Evolutionary conservation across 352 stramenopile species (phyloP).

Genomic region (Globisporangium apiculatum): DNA sequence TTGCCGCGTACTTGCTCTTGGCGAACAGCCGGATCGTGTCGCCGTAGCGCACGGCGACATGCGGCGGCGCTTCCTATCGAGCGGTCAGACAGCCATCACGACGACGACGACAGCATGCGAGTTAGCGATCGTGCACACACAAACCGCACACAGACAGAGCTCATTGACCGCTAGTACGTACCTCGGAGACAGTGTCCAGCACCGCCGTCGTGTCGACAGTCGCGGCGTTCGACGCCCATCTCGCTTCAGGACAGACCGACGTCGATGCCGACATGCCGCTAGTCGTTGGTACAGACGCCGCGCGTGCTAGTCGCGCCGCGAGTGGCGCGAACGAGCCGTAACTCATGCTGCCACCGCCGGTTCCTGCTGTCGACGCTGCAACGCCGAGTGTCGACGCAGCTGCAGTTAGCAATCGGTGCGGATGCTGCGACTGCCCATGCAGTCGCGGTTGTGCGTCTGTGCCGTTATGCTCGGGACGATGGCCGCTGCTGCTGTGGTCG

Average conservation of each 20-base stretch:
- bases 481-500: neutral
- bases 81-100: neutral
- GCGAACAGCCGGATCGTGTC: constrained; percentile 64
- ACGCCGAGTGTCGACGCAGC: constrained; percentile 2
- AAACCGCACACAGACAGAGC: neutral
- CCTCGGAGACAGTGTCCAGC: constrained; percentile 13
- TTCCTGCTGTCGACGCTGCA: constrained; percentile 3
- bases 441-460: neutral
- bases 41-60: constrained; percentile 63
- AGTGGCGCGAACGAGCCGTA: constrained; percentile 12
- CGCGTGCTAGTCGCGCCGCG: constrained; percentile 6
- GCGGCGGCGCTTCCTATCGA: constrained; percentile 35
- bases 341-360: constrained; percentile 3
- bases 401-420: neutral
- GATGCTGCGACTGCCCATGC: neutral
- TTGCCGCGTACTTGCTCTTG: constrained; percentile 42
- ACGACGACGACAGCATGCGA: neutral
- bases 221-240: neutral
- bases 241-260: neutral
- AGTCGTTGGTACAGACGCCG: constrained; percentile 6
- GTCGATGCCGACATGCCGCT: neutral
- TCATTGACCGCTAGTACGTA: neutral
- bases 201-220: neutral
- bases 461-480: neutral
- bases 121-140: too few species aligned